Evolutionary conservation across 352 stramenopile species (phyloP), one percentile per base, ranked within the genome.

Genomic region (Phytophthora vignae): DNA sequence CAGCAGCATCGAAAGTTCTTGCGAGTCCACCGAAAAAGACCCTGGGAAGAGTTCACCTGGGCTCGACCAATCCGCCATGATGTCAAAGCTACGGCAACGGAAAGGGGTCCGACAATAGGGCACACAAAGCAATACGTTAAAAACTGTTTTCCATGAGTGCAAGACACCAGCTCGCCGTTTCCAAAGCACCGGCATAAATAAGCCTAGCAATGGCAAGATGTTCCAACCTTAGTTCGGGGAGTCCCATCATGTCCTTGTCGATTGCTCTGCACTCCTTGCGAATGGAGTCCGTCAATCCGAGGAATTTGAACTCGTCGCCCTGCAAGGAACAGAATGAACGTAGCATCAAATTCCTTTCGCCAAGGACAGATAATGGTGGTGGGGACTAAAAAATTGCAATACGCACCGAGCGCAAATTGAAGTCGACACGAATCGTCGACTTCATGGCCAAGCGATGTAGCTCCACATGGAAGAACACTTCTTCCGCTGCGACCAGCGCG

Each of bases 271-370:
- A 94, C 12, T 88, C 77, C 33, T 85, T 82, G 19, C 84, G 78
- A 40, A 94, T 85, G 50, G 73, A 85, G 57, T 94, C 81, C 11
- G 81, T 82, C n/a, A 88, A 83, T 59, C 78, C 76, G 11, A 92
- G 68, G 60, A 94, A 94, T 55, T 87, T 83, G 53, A 84, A 72
- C 33, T 94, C 85, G 44, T 90, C 73, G 3, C 85, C 87, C 84
- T 94, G 44, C 21, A 60, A 69, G 56, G 21, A 25, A 7, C 38
- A 64, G 38, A 31, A 72, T 49, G 11, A 54, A 46, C 40, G 52
- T 73, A 68, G 33, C 22, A 71, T 76, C 64, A 79, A 71, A 52
- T 65, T 61, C 55, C 44, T 59, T 36, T 49, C 29, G n/a, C 25
- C 49, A 71, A 42, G 29, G 17, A 10, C 7, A 36, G 50, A 29